A percentile compares a stretch with the other conserved stretches of the same genome.
Conservation (phyloP, 1,284 basidiomycete species). For the Exobasidium rhododendri region DNA sequence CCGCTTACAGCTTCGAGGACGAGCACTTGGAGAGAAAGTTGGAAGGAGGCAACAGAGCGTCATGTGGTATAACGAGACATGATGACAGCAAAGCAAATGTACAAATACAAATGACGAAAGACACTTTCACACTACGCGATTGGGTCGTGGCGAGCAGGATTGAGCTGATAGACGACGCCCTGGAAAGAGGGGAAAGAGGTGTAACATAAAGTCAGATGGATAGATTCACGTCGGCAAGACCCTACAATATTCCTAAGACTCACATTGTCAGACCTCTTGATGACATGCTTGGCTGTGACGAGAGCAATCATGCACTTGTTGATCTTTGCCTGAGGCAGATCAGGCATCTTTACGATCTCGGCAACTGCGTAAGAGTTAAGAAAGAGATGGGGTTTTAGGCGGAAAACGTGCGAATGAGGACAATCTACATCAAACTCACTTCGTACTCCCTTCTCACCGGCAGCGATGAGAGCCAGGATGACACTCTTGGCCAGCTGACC, state of each 20-base stretch:
- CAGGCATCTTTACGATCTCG: conserved; percentile 74
- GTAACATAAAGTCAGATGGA: neutral
- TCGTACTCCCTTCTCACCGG: conserved; percentile 35
- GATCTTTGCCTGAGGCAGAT: conserved; percentile 78
- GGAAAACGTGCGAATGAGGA: neutral
- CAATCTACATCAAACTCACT: conserved; percentile 26
- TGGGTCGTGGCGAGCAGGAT: conserved; percentile 28
- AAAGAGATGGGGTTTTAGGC: neutral
- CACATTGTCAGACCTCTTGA: conserved; percentile 61
- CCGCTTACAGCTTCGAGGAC: neutral
- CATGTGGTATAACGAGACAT: conserved; percentile 25
- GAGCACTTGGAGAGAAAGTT: conserved; percentile 25
- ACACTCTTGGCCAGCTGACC: conserved; percentile 43
- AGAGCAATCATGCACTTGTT: conserved; percentile 90
- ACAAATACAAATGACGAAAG: neutral
- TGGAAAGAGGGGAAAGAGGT: conserved; percentile 11
- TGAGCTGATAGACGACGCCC: conserved; percentile 48
- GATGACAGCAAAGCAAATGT: neutral
- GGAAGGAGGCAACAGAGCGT: conserved; percentile 24
- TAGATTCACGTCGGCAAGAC: neutral
- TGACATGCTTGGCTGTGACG: conserved; percentile 79
- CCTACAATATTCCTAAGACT: conserved; percentile 44
- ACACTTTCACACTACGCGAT: neutral
- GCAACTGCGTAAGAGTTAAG: conserved; percentile 61
- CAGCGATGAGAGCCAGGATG: conserved; percentile 44